Percentiles rank a stretch among this genome's conserved stretches.
These are phyloP conservation scores for Aspergillus haitiensis DNA, from an alignment of 495 filamentous ascomycete species.

Conservation along the genomic window DNA sequence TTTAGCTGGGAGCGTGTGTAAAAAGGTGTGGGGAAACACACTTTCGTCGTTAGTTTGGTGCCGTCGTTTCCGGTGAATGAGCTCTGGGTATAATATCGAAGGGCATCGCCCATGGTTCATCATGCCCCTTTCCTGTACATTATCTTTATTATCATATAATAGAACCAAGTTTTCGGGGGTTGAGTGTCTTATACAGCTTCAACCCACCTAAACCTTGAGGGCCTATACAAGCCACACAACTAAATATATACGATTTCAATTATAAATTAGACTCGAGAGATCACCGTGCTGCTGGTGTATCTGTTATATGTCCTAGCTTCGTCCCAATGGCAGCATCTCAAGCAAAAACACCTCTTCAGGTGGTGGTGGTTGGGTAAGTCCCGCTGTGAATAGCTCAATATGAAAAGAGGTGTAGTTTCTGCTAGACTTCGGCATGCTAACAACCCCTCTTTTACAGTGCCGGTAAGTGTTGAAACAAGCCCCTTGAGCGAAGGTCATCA, in stretches of 20 bases:
- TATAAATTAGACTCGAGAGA: not conserved
- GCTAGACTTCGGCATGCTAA: not conserved
- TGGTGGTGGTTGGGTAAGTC: slow-evolving; percentile 20
- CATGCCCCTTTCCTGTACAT: not conserved
- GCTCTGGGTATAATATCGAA: slow-evolving; percentile 17
- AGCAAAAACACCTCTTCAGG: slow-evolving; percentile 8
- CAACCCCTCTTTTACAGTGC: slow-evolving; percentile 26
- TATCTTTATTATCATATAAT: not conserved
- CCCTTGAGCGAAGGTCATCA: not conserved
- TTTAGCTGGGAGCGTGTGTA: not conserved
- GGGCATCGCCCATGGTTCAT: slow-evolving; percentile 5
- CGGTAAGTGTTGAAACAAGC: slow-evolving; percentile 28
- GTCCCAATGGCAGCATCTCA: slow-evolving; percentile 3
- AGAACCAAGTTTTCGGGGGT: too few species aligned
- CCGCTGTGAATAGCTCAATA: not conserved
- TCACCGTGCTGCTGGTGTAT: not conserved
- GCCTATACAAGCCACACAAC: not conserved
- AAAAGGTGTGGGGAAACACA: slow-evolving; percentile 2
- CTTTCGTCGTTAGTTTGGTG: slow-evolving; percentile 6
- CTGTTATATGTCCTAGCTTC: not conserved
- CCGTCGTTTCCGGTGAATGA: slow-evolving; percentile 13
- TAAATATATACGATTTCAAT: not conserved
- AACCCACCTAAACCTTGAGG: too few species aligned
- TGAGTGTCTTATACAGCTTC: too few species aligned
- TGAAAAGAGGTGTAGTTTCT: not conserved